Base-by-base conservation (phyloP, 352 stramenopile genomes). In the Pythium chondricola region DNA sequence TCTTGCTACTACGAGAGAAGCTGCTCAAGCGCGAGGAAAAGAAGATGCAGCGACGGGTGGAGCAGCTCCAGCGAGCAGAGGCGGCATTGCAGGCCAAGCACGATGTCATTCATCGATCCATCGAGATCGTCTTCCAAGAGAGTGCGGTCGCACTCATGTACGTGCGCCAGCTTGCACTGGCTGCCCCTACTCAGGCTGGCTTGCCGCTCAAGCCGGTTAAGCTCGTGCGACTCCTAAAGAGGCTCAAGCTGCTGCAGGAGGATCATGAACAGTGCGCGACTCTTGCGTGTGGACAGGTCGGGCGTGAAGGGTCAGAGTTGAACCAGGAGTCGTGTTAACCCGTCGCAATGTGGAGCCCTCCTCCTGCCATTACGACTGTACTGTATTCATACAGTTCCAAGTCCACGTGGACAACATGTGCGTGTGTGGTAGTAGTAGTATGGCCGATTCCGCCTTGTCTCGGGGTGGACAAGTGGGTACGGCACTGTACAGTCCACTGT, bases 1-100 rank as follows among this genome's bases (percentile, higher is more conserved):
- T 85, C 9, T 36, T 87, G 25, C 52, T 87, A 35, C 72, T 87
- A 16, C 72, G 75, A 6, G 75, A 85, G 36, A 84, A 83, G 39
- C 40, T 85, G 8, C 61, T 83, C 30, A 85, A 83, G 40, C 73
- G 65, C 25, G 57, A 80, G 10, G 74, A 86, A 39, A 61, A 49
- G 8, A 51, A 46, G 22, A 37, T 66, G 6, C 40, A 67, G 4
- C 55, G 51, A 18, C 43, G 39, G 8, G 37, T 33, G 4, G 20
- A 59, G 7, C 46, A 65, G 35, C 35, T 60, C 3, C 49, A 67
- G 4, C 33, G 43, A 6, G 51, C 63, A 5, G 52, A 78, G 24
- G 21, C 26, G 7, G 6, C 10, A 5, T 6, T 55, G 4, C 35
- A 44, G 9, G 26, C 32, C 16, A 51, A 42, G 20, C 30, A 51